A percentile compares a stretch with the other conserved stretches of the same genome.
phyloP scores from a whole-genome alignment of 306 rosid species.

The Arachis hypogaea region DNA sequence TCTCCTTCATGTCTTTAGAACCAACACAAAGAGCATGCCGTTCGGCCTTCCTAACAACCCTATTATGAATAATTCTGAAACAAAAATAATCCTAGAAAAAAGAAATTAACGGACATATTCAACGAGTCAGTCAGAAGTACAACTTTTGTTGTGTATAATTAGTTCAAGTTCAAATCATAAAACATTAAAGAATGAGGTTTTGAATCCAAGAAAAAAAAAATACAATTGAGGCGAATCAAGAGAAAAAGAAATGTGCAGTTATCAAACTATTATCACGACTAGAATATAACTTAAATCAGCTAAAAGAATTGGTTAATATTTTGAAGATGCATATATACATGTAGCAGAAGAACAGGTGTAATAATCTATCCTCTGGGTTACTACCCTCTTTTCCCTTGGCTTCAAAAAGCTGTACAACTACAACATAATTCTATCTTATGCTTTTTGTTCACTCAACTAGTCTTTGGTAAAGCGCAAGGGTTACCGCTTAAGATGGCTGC shows the following conservation, averaged over 20 bases:
- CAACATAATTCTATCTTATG: slow-evolving; percentile 18
- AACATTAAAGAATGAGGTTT: slow-evolving; percentile 8
- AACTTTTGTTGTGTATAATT: neutral
- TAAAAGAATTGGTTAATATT: slow-evolving; percentile 40
- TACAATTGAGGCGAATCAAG: neutral
- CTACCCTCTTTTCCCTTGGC: slow-evolving; percentile 40
- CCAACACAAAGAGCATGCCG: too few relatives aligned
- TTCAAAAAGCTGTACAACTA: slow-evolving; percentile 60
- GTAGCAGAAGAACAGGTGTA: slow-evolving; percentile 16
- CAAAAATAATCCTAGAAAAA: neutral
- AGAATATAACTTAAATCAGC: slow-evolving; percentile 32
- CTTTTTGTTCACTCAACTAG: slow-evolving; percentile 42
- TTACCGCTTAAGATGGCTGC: slow-evolving; percentile 19
- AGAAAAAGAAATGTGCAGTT: slow-evolving; percentile 18
- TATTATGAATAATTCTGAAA: neutral
- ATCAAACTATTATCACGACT: slow-evolving; percentile 13
- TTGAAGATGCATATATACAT: slow-evolving; percentile 42
- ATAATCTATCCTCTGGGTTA: slow-evolving; percentile 14
- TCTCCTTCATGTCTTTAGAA: too few relatives aligned
- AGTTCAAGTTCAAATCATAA: neutral
- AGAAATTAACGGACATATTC: neutral
- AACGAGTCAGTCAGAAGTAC: neutral
- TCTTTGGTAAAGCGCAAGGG: slow-evolving; percentile 28
- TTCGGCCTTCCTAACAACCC: too few relatives aligned
- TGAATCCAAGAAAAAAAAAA: too few relatives aligned